Base-by-base conservation (phyloP, 2,329 filamentous ascomycete genomes). In the Alternaria panax region DNA sequence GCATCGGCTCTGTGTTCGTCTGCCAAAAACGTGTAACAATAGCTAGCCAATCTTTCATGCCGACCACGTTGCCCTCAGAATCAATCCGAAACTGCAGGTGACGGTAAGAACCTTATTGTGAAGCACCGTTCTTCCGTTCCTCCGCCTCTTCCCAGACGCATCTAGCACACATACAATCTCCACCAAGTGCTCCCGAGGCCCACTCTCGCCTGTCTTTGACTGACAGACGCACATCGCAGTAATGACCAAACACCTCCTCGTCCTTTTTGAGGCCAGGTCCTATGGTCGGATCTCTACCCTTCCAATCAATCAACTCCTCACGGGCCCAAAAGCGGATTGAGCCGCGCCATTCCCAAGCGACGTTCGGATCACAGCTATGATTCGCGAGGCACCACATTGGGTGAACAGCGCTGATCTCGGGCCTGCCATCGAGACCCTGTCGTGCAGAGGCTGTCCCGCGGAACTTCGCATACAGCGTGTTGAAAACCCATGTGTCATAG, bases 341-440 rank as follows among this genome's bases (percentile, higher is more conserved):
- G 1, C 91, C 91, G 27, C 90, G 88, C 92, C 93, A 97, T 72
- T 96, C 92, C 95, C 95, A 99, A 4, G 87, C 87, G 38, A 98
- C 93, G 76, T 97, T 97, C 8, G 95, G 95, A 74, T 97, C 89
- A 79, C 95, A 99, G 76, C 93, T 92, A 76, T 99, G 95, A 73
- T 99, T 99, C 27, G 94, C 93, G 28, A 98, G 84, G 79, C 93
- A 98, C 93, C 95, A 99, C 68, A 96, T 88, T 2, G 94, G 93
- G 79, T 98, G 93, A 27, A 98, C 93, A 27, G 94, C 94, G 27
- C 92, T 92, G 5, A 97, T 90, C 71, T 98, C 95, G 0, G 95
- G 94, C 9, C 92, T 87, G 3, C 93, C 92, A 63, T 94, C 91
- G 0, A 85, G 85, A 5, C 80, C 76, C 48, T 82, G 89, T 38